Conservation (phyloP, 495 filamentous ascomycete species). For the Hypoxylon trugodes region DNA sequence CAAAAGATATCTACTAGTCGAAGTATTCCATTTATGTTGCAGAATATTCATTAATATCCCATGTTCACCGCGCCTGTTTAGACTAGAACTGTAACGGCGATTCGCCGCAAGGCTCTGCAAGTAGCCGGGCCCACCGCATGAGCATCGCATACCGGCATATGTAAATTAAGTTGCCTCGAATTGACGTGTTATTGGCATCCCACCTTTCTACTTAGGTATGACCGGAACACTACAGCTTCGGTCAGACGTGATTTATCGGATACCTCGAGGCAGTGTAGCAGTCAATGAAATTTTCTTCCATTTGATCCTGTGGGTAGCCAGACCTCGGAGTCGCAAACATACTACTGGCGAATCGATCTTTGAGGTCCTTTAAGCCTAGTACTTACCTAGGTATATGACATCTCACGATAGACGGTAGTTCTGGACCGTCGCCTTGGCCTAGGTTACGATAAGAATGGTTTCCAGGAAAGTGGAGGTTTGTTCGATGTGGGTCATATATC, state of each 20-base stretch:
- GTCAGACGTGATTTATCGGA: neutral
- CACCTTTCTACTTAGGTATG: neutral
- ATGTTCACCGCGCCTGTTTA: too few species aligned
- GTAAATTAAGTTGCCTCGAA: neutral
- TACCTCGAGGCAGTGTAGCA: conserved; percentile 3
- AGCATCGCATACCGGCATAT: conserved; percentile 30
- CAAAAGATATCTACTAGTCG: too few species aligned
- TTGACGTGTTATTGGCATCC: neutral
- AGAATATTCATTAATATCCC: neutral
- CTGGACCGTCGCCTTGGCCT: conserved; percentile 14
- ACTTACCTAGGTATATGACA: neutral
- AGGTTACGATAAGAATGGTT: conserved; percentile 1
- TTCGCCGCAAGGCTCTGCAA: conserved; percentile 16
- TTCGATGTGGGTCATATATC: neutral
- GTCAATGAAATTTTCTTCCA: neutral
- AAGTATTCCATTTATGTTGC: too few species aligned
- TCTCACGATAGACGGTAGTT: conserved; percentile 4
- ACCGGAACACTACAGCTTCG: neutral
- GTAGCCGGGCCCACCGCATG: conserved; percentile 20
- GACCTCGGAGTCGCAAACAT: conserved; percentile 18
- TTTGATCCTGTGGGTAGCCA: conserved; percentile 37
- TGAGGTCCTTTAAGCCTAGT: too few species aligned
- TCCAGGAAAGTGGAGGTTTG: neutral
- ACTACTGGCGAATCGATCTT: neutral
- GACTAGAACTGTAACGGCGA: neutral